Percentiles rank a stretch among this genome's conserved stretches.
Evolutionary conservation across 306 rosid species (phyloP).

Genomic region (Cucurbita moschata): DNA sequence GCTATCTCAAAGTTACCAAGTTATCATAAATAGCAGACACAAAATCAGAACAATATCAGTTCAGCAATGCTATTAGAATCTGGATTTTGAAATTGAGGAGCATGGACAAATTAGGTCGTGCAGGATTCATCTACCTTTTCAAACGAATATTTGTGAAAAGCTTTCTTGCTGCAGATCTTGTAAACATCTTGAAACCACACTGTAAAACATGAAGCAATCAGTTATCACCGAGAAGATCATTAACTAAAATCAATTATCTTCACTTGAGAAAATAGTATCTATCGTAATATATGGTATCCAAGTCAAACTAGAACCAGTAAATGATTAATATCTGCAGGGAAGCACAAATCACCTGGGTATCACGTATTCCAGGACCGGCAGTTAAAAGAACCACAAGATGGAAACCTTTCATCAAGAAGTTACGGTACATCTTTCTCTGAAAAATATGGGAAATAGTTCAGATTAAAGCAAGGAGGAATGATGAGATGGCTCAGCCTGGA

Average conservation of each 20-base stretch:
- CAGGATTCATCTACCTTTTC: conserved; percentile 38
- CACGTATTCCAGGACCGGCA: conserved; percentile 94
- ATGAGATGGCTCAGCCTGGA: background rate
- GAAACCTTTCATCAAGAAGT: conserved; percentile 93
- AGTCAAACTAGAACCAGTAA: background rate
- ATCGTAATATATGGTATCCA: background rate
- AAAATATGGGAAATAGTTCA: conserved; percentile 19
- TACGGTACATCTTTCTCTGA: conserved; percentile 92
- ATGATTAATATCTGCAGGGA: background rate
- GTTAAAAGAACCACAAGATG: conserved; percentile 90
- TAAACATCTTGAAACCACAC: conserved; percentile 99
- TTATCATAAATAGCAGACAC: background rate
- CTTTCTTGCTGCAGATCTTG: conserved; percentile 84
- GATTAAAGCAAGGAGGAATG: background rate
- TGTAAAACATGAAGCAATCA: conserved; percentile 21
- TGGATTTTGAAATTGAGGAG: background rate
- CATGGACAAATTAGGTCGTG: background rate
- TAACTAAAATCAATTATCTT: background rate
- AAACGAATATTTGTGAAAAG: conserved; percentile 74
- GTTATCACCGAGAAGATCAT: conserved; percentile 12
- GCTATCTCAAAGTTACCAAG: background rate
- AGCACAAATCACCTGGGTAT: conserved; percentile 54
- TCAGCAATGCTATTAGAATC: background rate
- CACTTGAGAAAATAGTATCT: background rate
- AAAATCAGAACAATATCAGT: background rate